Evolutionary conservation across 2,329 filamentous ascomycete genomes (phyloP).

Genomic region (Leptographium radiaticola): DNA sequence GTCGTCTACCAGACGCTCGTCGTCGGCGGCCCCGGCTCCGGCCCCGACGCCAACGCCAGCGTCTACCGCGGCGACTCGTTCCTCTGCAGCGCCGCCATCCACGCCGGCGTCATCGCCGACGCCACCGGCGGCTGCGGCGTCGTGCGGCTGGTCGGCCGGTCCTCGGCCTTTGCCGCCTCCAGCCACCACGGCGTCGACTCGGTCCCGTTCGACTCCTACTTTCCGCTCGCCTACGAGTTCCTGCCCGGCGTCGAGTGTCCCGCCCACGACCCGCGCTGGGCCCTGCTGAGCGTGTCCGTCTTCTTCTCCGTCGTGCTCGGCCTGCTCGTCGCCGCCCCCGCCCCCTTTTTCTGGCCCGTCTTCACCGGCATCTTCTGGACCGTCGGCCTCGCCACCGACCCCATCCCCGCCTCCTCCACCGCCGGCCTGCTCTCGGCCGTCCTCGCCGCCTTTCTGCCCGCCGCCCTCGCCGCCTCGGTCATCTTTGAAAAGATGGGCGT

Average conservation of each 20-base stretch:
- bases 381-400: conserved; percentile 79
- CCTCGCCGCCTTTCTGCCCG: conserved; percentile 71
- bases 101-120: conserved; percentile 57
- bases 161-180: conserved; percentile 46
- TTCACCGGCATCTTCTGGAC: conserved; percentile 82
- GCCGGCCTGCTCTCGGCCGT: conserved; percentile 64
- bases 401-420: conserved; percentile 55
- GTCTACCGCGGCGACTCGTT: conserved; percentile 78
- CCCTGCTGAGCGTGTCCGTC: conserved; percentile 66
- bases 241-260: conserved; percentile 50
- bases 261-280: conserved; percentile 71
- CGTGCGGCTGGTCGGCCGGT: conserved; percentile 49
- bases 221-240: conserved; percentile 79
- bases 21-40: conserved; percentile 47
- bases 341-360: conserved; percentile 71
- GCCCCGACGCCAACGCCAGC: conserved; percentile 26
- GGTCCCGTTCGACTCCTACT: conserved; percentile 71
- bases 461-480: conserved; percentile 75
- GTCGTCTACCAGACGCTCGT: conserved; percentile 52
- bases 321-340: conserved; percentile 66
- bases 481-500: conserved; percentile 77
- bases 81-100: conserved; percentile 64
- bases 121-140: conserved; percentile 60
- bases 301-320: conserved; percentile 67
- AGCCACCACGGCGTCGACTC: conserved; percentile 64